Evolutionary conservation across 2,329 filamentous ascomycete species (phyloP).

Genomic region (Paracoccidioides lutzii): DNA sequence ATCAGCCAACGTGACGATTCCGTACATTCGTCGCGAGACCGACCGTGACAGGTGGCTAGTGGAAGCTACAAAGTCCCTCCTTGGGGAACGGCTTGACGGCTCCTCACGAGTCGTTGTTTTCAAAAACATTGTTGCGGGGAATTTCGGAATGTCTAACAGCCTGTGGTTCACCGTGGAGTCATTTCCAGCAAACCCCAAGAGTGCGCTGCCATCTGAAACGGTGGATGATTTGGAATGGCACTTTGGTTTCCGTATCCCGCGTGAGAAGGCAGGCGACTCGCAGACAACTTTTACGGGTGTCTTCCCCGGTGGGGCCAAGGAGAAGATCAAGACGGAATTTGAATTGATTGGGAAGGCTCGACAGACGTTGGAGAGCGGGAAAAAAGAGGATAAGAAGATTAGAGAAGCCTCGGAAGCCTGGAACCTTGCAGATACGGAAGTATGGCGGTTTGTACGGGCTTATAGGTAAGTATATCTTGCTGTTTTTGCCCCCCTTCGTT

Average conservation of each 20-base stretch:
- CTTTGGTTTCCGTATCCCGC: slow-evolving; percentile 72
- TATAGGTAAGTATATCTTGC: slow-evolving; percentile 29
- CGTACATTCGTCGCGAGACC: slow-evolving; percentile 54
- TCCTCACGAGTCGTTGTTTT: slow-evolving; percentile 57
- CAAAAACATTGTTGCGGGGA: slow-evolving; percentile 68
- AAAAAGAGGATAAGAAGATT: slow-evolving; percentile 26
- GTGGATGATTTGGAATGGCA: slow-evolving; percentile 68
- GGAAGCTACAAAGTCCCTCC: slow-evolving; percentile 55
- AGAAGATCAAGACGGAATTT: slow-evolving; percentile 31
- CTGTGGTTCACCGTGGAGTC: slow-evolving; percentile 72
- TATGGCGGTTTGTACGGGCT: slow-evolving; percentile 51
- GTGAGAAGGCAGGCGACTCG: slow-evolving; percentile 22
- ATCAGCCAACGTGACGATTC: slow-evolving; percentile 46
- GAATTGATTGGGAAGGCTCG: slow-evolving; percentile 39
- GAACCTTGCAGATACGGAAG: slow-evolving; percentile 52
- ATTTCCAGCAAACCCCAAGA: slow-evolving; percentile 35
- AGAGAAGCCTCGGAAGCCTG: slow-evolving; percentile 34
- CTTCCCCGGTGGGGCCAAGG: slow-evolving; percentile 9
- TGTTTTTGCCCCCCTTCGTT: not conserved
- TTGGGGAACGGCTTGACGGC: slow-evolving; percentile 50
- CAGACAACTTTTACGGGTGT: slow-evolving; percentile 7
- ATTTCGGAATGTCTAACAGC: slow-evolving; percentile 49
- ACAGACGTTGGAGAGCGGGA: slow-evolving; percentile 30
- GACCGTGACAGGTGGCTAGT: slow-evolving; percentile 68
- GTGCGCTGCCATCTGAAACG: slow-evolving; percentile 38